phyloP scores from a whole-genome alignment of 192 early-diverging fungal genomes.

The Rhizoclosmatium sp. region DNA sequence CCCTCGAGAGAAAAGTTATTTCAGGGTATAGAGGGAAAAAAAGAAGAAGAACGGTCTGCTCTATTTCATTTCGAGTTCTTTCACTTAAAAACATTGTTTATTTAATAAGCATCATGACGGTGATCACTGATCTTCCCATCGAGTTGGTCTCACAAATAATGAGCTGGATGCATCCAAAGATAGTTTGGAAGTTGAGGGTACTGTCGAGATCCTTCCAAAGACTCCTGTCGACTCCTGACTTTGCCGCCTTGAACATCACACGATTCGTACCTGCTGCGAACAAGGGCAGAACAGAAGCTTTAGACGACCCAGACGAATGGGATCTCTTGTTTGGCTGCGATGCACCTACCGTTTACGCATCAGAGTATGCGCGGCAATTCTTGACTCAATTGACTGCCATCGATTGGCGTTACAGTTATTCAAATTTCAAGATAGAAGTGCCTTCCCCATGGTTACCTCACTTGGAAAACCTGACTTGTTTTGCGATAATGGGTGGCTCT shows the following conservation, averaged over 20 bases:
- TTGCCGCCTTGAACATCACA: conserved; percentile 4
- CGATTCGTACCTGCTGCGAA: background rate
- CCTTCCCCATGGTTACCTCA: background rate
- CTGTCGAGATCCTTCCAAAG: background rate
- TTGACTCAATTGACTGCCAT: background rate
- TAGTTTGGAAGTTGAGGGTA: background rate
- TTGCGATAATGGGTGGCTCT: background rate
- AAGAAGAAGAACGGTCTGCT: too few species aligned
- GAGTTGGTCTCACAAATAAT: conserved; percentile 12
- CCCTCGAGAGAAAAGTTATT: too few species aligned
- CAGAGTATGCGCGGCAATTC: background rate
- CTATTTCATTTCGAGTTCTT: too few species aligned
- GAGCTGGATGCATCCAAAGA: conserved; percentile 14
- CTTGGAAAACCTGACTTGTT: background rate
- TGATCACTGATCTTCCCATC: background rate
- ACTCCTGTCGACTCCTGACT: background rate
- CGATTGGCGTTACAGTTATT: background rate
- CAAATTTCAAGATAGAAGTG: background rate
- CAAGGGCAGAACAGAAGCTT: background rate
- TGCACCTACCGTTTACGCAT: background rate
- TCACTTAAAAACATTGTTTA: too few species aligned
- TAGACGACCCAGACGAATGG: background rate
- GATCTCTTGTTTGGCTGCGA: background rate
- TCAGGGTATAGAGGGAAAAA: too few species aligned
- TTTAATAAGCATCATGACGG: too few species aligned